Evolutionary conservation across 2,329 filamentous ascomycete species (phyloP).

Genomic region (Aspergillus sp.): DNA sequence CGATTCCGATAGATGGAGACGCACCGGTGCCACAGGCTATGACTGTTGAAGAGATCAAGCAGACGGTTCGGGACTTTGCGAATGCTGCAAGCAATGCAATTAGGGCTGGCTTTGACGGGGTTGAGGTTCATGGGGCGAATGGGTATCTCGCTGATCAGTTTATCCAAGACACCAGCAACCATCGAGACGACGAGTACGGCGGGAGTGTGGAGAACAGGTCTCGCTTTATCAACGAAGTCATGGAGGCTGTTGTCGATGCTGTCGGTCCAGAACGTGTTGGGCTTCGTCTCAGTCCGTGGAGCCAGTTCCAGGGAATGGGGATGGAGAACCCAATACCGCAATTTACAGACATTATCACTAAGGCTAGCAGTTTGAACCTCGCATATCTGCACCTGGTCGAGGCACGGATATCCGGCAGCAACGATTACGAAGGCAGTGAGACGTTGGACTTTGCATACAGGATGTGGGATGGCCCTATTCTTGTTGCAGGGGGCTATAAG

Average conservation of each 20-base stretch:
- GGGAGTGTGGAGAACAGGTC: constrained; percentile 53
- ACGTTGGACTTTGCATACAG: constrained; percentile 46
- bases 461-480: constrained; percentile 47
- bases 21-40: constrained; percentile 31
- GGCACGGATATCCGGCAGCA: constrained; percentile 45
- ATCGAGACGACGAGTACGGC: constrained; percentile 51
- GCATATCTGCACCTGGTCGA: constrained; percentile 65
- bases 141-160: constrained; percentile 56
- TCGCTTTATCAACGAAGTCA: constrained; percentile 56
- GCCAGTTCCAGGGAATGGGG: constrained; percentile 48
- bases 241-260: constrained; percentile 41
- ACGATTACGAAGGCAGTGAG: constrained; percentile 29
- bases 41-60: constrained; percentile 44
- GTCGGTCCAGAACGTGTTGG: constrained; percentile 47
- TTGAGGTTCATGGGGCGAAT: constrained; percentile 52
- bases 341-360: constrained; percentile 57
- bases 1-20: constrained; percentile 18
- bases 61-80: constrained; percentile 43
- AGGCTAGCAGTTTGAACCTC: constrained; percentile 53
- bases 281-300: constrained; percentile 50
- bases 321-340: constrained; percentile 57
- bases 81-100: constrained; percentile 53
- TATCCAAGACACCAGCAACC: constrained; percentile 48
- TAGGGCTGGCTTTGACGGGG: constrained; percentile 55
- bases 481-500: constrained; percentile 52